These are phyloP conservation scores for Moesziomyces aphidis DNA, from an alignment of 1,284 basidiomycete species.

Conservation along the genomic window DNA sequence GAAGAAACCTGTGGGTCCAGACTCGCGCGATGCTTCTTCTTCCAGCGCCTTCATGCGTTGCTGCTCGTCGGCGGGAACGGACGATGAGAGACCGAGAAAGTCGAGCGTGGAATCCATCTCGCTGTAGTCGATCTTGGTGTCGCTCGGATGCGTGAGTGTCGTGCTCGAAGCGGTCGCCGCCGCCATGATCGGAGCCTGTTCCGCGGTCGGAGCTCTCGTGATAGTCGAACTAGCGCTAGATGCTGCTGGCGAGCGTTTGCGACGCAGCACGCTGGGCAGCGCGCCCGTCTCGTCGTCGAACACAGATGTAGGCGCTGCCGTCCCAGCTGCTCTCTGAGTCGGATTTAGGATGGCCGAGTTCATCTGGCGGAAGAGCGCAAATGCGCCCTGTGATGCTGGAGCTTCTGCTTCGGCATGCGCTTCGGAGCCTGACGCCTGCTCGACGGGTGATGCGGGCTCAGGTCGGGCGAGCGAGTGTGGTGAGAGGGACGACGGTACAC, in stretches of 20 bases:
- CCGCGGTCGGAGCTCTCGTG: neutral
- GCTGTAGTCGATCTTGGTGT: slow-evolving; percentile 38
- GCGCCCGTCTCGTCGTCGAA: slow-evolving; percentile 39
- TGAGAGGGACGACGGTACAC: neutral
- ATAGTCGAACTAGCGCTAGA: too few species aligned
- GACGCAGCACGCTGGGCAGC: slow-evolving; percentile 26
- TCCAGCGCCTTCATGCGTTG: slow-evolving; percentile 19
- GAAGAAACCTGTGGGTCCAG: slow-evolving; percentile 16
- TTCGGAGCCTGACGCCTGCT: neutral
- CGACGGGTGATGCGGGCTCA: neutral
- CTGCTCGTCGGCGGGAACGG: slow-evolving; percentile 33
- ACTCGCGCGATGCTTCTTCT: slow-evolving; percentile 3
- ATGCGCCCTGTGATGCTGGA: slow-evolving; percentile 4
- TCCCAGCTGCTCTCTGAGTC: slow-evolving; percentile 4
- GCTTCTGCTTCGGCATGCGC: neutral
- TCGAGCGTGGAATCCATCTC: slow-evolving; percentile 51
- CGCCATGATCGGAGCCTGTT: neutral
- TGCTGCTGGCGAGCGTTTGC: slow-evolving; percentile 7
- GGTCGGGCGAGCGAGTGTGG: neutral
- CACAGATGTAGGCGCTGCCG: slow-evolving; percentile 36
- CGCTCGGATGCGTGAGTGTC: slow-evolving; percentile 5
- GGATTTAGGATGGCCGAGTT: slow-evolving; percentile 29
- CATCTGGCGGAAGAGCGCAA: slow-evolving; percentile 33
- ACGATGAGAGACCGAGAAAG: slow-evolving; percentile 39
- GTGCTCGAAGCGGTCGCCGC: slow-evolving; percentile 1